Evolutionary conservation across 768 basidiomycete genomes (phyloP).

Genomic region (Crucibulum laeve): DNA sequence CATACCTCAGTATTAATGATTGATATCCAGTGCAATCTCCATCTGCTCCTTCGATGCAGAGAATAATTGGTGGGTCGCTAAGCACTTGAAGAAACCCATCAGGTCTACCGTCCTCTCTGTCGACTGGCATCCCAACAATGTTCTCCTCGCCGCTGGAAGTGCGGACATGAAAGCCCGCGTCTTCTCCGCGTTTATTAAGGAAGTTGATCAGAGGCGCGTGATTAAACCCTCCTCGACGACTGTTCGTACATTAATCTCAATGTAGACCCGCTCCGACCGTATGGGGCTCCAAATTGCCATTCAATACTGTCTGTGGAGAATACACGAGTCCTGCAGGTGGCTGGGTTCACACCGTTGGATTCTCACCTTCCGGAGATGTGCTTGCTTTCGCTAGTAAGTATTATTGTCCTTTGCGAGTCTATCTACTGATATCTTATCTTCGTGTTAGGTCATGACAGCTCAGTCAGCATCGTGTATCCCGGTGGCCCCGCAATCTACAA

Average conservation of each 20-base stretch:
- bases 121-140: slow-evolving; percentile 99
- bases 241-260: not conserved
- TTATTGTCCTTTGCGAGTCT: not conserved
- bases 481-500: slow-evolving; percentile 67
- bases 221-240: not conserved
- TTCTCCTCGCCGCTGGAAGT: slow-evolving; percentile 93
- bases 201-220: slow-evolving; percentile 84
- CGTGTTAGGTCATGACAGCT: slow-evolving; percentile 86
- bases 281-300: slow-evolving; percentile 98
- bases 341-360: slow-evolving; percentile 95
- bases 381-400: slow-evolving; percentile 89
- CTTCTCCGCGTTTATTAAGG: slow-evolving; percentile 98
- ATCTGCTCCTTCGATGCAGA: slow-evolving; percentile 97
- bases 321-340: slow-evolving; percentile 86
- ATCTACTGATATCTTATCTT: not conserved
- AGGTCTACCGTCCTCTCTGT: slow-evolving; percentile 89
- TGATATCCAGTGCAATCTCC: slow-evolving; percentile 69
- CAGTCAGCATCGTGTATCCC: slow-evolving; percentile 90
- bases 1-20: slow-evolving; percentile 2
- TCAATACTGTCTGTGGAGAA: slow-evolving; percentile 97
- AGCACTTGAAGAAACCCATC: slow-evolving; percentile 96
- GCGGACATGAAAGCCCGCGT: slow-evolving; percentile 98
- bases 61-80: slow-evolving; percentile 99
- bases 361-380: slow-evolving; percentile 94
- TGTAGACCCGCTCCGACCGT: slow-evolving; percentile 79